A percentile compares a stretch with the other conserved stretches of the same genome.
These are phyloP conservation scores for Candida tetrigidarum DNA, from an alignment of 1,139 yeast genomes.

Conservation along the genomic window DNA sequence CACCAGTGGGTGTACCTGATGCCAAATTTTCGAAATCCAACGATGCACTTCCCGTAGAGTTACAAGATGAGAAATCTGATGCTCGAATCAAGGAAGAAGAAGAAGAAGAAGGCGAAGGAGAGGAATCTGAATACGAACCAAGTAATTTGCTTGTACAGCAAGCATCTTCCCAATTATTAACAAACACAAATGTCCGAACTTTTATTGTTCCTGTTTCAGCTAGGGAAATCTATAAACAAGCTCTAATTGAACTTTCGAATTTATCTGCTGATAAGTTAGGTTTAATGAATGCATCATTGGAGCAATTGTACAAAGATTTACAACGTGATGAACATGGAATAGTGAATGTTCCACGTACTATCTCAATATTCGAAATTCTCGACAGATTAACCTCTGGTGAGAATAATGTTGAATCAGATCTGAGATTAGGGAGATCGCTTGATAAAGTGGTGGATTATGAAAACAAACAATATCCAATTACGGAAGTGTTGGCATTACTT, in stretches of 20 bases:
- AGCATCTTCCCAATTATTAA: constrained; percentile 42
- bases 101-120: constrained; percentile 11
- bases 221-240: constrained; percentile 31
- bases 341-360: constrained; percentile 45
- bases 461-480: constrained; percentile 22
- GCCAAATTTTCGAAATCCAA: constrained; percentile 30
- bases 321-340: constrained; percentile 52
- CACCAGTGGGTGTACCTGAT: constrained; percentile 48
- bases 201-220: constrained; percentile 42
- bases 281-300: constrained; percentile 44
- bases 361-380: constrained; percentile 54
- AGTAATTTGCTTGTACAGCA: constrained; percentile 41
- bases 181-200: constrained; percentile 42
- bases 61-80: constrained; percentile 14
- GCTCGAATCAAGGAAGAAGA: no score
- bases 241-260: constrained; percentile 35
- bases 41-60: constrained; percentile 27
- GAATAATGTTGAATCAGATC: not conserved
- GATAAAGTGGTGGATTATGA: constrained; percentile 14
- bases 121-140: constrained; percentile 16
- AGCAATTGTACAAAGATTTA: constrained; percentile 54
- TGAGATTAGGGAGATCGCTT: constrained; percentile 1
- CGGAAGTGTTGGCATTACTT: constrained; percentile 48
- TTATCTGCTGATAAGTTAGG: constrained; percentile 38
- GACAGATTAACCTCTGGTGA: constrained; percentile 19